Evolutionary conservation across 2,329 filamentous ascomycete genomes (phyloP), one percentile per base, ranked within the genome.

Genomic region (Escovopsis weberi): DNA sequence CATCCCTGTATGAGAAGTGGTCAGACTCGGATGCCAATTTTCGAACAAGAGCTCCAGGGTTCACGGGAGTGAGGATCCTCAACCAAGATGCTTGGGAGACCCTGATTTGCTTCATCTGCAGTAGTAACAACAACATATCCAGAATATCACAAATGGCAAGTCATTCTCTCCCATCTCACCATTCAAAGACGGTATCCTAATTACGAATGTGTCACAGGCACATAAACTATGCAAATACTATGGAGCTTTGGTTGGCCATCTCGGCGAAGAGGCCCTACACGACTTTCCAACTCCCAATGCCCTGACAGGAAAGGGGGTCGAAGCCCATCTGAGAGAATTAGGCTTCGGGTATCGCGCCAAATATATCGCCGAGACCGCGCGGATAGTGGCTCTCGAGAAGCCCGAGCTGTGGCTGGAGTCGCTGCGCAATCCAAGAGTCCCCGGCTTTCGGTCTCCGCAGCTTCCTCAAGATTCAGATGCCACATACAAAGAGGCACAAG

Each of bases 41-140:
- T 63, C 82, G 80, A 53, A 82, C 80, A 55, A 85, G 85, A 51
- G 89, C 91, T 0, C 81, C 84, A 0, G 79, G 81, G 43, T 98
- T 98, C 59, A 81, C 82, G 0, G 91, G 93, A 11, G 83, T 98
- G 43, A 80, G 91, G 19, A 95, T 98, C 50, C 66, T 98, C 37
- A 85, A 82, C 53, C 91, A 98, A 64, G 88, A 95, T 66, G 80
- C 89, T 1, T 98, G 93, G 91, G 91, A 98, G 61, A 80, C 91
- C 1, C 69, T 98, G 19, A 69, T 98, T 23, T 81, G 83, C 44
- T 98, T 98, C 62, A 98, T 98, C 49, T 98, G 91, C 70, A 95
- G 88, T 62, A 94, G 87, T 63, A 98, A 98, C 64, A 98, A 98
- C 65, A 95, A 98, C 58, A 98, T 98, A 47, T 74, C 80, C 2